These are phyloP conservation scores for Venturia effusa DNA, from an alignment of 2,329 filamentous ascomycete species.

Conservation along the genomic window DNA sequence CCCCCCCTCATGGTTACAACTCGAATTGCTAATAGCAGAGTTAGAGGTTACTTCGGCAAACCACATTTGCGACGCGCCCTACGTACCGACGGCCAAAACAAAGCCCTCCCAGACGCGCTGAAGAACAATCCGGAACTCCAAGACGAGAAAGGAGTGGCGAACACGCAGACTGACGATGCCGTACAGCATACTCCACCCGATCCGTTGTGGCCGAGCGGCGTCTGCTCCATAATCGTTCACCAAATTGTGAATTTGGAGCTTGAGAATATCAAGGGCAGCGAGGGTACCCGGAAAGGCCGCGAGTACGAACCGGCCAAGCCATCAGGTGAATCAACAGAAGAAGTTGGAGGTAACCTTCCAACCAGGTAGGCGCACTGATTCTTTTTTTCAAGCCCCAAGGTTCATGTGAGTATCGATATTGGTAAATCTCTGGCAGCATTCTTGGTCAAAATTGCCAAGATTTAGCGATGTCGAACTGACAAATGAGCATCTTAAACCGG, in stretches of 20 bases:
- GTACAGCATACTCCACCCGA: conserved; percentile 86
- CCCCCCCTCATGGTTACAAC: not conserved
- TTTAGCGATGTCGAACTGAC: not conserved
- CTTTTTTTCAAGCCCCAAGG: conserved; percentile 28
- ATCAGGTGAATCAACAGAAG: conserved; percentile 77
- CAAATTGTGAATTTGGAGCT: conserved; percentile 93
- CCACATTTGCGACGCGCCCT: conserved; percentile 76
- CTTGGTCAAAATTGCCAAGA: not conserved
- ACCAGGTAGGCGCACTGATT: conserved; percentile 55
- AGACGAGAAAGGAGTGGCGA: conserved; percentile 73
- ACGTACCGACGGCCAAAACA: conserved; percentile 76
- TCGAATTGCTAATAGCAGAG: conserved; percentile 46
- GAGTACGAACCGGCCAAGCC: conserved; percentile 84
- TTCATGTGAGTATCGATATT: not conserved
- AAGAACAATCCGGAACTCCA: conserved; percentile 67
- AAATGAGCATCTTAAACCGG: conserved; percentile 24
- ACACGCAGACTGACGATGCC: conserved; percentile 66
- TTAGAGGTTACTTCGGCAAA: conserved; percentile 90
- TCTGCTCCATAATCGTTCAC: conserved; percentile 78
- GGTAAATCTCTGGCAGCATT: not conserved
- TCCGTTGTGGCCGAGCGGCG: conserved; percentile 87
- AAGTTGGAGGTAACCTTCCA: conserved; percentile 67
- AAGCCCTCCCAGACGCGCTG: conserved; percentile 61
- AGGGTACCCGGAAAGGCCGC: conserved; percentile 67
- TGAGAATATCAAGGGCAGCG: conserved; percentile 78